Evolutionary conservation across 331 rosid species (phyloP), one percentile per base, ranked within the genome.

Genomic region (Phaseolus coccineus): DNA sequence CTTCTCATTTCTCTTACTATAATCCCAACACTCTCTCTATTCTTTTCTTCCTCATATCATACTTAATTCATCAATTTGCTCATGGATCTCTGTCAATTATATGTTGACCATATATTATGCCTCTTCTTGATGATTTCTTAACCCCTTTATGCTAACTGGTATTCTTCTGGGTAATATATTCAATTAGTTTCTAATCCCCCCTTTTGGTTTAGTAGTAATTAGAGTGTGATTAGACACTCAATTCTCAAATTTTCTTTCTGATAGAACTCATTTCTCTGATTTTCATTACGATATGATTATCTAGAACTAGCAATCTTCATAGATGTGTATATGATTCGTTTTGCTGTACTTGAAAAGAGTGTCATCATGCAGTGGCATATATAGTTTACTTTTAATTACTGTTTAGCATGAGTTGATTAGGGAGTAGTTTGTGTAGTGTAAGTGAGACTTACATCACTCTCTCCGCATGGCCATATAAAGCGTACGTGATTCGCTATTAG

Each of bases 401-500:
- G 12, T 28, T 19, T 3, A 35, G 42, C 15, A 69, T 16, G 7
- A 47, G 74, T 69, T 47, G 27, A 13, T 44, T 66, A 24, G 4
- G 53, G n/a, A 8, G 76, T 28, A n/a, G 27, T 4, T 66, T 25
- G 33, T 44, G 19, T 42, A 12, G 40, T 78, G 72, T 69, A 30
- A 71, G 4, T 51, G 35, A 35, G 19, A 31, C 25, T 61, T 61
- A 31, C 16, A 30, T 61, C 13, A 8, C 51, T 2, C 22, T 19
- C 50, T 8, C 48, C 62, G 57, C 80, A 76, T 76, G 80, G 72
- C 51, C 39, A 42, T 59, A 58, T 19, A 66, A 68, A 72, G 77
- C 7, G 55, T 48, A 63, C 65, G 73, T 63, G 75, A 53, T 70
- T 79, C 63, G 77, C 55, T 31, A 69, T 62, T 82, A 53, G 53